Base-by-base conservation (phyloP, 441 rosid genomes). In the Jatropha podagrica region DNA sequence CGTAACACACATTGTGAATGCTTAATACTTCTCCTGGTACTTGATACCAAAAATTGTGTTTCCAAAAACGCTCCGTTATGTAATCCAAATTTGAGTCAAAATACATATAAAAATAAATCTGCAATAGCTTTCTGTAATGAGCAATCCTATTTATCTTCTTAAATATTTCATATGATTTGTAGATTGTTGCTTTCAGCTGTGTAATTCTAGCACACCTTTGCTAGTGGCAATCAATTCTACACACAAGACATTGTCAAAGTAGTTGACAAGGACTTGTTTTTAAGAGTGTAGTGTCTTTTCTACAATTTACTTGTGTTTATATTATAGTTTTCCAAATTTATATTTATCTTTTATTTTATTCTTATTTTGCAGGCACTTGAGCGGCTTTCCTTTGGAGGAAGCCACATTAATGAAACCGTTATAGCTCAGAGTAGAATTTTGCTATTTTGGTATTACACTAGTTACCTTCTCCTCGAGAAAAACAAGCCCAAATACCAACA, bases 401-500 rank as follows among this genome's bases (percentile, higher is more conserved):
- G 84, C 71, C 77, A 67, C 44, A 93, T 93, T 70, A 79, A 81
- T 13, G 93, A 93, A 65, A 92, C 97, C 3, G 83, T 93, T 65
- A 76, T 82, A 77, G 97, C 96, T 63, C 96, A 95, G 82, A 85
- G 85, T 81, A 87, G 90, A 84, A 93, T 95, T 72, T 76, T 93
- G 76, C 78, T 90, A 71, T 92, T 95, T 75, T 95, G 96, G 95
- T 95, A 95, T 81, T 86, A 87, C 84, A 86, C 93, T 65, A 91
- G 96, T 26, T 95, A 90, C 86, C 79, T 90, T 75, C 97, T 95
- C 69, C 91, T 95, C 7, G 79, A 90, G 89, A 91, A 86, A 81
- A 93, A 92, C 86, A 92, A 89, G 74, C 97, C 99, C 69, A 89
- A 86, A 81, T 93, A 92, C 84, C 96, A 88, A 78, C 86, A 58